Conservation (phyloP, 1,284 basidiomycete genomes). For the Pholiota adiposa region DNA sequence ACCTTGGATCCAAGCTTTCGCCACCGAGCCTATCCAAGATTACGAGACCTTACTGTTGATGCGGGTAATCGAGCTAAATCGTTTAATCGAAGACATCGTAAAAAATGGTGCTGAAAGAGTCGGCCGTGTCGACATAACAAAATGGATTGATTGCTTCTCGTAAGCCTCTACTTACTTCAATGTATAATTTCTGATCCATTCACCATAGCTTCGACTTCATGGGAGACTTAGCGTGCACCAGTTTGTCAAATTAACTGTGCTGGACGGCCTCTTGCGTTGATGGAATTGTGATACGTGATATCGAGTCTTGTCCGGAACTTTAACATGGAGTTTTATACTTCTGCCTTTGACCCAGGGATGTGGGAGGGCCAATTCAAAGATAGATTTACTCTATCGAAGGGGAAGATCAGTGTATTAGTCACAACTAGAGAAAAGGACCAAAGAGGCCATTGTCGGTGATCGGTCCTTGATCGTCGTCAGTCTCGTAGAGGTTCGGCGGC, state of each 20-base stretch:
- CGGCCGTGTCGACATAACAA: conserved; percentile 39
- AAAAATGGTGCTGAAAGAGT: not conserved
- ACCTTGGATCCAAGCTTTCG: conserved; percentile 58
- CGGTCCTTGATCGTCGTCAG: too few relatives aligned
- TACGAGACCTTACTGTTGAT: conserved; percentile 49
- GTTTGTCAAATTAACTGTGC: not conserved
- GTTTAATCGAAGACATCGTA: conserved; percentile 31
- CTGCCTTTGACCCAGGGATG: not conserved
- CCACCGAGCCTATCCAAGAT: conserved; percentile 45
- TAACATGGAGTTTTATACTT: not conserved
- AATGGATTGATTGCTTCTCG: conserved; percentile 57
- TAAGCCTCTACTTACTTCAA: conserved; percentile 32
- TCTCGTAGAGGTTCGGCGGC: too few relatives aligned
- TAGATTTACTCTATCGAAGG: not conserved
- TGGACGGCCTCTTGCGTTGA: not conserved
- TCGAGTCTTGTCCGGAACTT: not conserved
- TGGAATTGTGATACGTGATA: conserved; percentile 1
- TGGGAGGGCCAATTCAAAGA: not conserved
- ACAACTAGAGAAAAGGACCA: not conserved
- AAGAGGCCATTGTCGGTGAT: not conserved
- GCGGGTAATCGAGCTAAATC: conserved; percentile 42
- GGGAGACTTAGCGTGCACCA: conserved; percentile 59
- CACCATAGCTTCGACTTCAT: conserved; percentile 59
- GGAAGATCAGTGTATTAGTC: not conserved
- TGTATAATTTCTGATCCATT: not conserved